Conservation (phyloP, 202 grass and related monocot species). For the Zizania palustris region DNA sequence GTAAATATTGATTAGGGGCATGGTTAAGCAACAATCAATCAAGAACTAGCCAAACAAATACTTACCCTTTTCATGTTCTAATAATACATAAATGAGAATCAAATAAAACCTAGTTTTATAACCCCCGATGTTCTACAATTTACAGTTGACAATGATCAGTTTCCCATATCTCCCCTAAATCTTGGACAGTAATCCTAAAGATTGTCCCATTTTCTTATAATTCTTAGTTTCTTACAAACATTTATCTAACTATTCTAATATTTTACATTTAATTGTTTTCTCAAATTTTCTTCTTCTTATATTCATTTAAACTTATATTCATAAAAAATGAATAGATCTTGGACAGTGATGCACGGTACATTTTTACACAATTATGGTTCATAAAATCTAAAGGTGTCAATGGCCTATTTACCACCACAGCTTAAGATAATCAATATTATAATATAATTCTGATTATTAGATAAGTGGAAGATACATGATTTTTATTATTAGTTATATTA, state of each 20-base stretch:
- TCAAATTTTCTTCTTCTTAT: not conserved
- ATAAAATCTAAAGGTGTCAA: not conserved
- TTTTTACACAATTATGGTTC: not conserved
- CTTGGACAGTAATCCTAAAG: not conserved
- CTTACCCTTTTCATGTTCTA: not conserved
- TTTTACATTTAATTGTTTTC: not conserved
- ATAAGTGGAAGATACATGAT: too few species aligned
- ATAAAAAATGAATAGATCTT: too few species aligned
- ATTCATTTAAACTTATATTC: not conserved
- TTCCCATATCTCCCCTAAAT: not conserved
- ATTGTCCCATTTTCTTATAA: not conserved
- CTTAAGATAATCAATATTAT: too few species aligned
- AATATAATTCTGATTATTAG: too few species aligned
- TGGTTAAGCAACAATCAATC: constrained; percentile 30
- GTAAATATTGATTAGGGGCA: constrained; percentile 7
- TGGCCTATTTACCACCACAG: too few species aligned
- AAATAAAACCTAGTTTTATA: not conserved
- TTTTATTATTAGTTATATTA: too few species aligned
- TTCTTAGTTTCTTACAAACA: not conserved
- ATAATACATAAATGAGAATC: not conserved
- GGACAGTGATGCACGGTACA: too few species aligned
- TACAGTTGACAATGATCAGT: too few species aligned
- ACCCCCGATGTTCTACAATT: not conserved
- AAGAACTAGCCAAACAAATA: not conserved
- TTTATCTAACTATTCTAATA: not conserved